These are phyloP conservation scores for Phytophthora sp. DNA, from an alignment of 352 stramenopile species.

Conservation along the genomic window DNA sequence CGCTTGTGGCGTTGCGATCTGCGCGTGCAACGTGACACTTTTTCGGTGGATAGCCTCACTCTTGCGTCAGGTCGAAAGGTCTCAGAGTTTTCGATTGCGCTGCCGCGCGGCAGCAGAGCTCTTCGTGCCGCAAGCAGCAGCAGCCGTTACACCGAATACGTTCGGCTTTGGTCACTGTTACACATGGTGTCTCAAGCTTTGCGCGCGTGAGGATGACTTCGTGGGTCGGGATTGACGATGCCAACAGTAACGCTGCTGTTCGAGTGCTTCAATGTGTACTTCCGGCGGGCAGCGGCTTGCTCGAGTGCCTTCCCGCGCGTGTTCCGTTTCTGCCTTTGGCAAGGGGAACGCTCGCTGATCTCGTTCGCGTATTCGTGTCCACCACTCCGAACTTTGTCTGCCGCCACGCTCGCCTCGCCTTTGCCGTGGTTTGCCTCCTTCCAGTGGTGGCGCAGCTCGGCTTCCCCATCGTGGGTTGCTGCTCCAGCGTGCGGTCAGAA, in stretches of 20 bases:
- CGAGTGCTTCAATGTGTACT: slow-evolving; percentile 16
- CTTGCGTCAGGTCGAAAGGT: slow-evolving; percentile 31
- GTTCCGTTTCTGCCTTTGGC: slow-evolving; percentile 12
- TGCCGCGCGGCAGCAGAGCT: too few species aligned
- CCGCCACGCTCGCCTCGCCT: slow-evolving; percentile 13
- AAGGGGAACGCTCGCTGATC: slow-evolving; percentile 4
- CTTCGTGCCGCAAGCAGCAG: not conserved
- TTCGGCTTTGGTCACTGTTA: slow-evolving; percentile 5
- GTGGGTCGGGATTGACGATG: too few species aligned
- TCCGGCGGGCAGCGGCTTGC: not conserved
- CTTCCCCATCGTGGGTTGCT: slow-evolving; percentile 16
- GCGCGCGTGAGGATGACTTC: not conserved
- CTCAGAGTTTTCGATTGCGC: slow-evolving; percentile 15
- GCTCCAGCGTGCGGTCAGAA: slow-evolving; percentile 10
- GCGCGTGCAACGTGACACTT: slow-evolving; percentile 3
- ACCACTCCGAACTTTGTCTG: not conserved
- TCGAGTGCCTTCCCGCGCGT: not conserved
- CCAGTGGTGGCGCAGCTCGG: not conserved
- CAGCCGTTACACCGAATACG: slow-evolving; percentile 8
- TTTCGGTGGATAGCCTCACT: slow-evolving; percentile 37
- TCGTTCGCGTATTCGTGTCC: slow-evolving; percentile 11
- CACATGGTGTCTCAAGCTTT: not conserved
- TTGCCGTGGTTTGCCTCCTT: slow-evolving; percentile 6
- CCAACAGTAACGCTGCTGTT: not conserved
- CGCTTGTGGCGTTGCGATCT: slow-evolving; percentile 5